Evolutionary conservation across 2,329 filamentous ascomycete genomes (phyloP).

Genomic region (Pseudocercospora fuligena): DNA sequence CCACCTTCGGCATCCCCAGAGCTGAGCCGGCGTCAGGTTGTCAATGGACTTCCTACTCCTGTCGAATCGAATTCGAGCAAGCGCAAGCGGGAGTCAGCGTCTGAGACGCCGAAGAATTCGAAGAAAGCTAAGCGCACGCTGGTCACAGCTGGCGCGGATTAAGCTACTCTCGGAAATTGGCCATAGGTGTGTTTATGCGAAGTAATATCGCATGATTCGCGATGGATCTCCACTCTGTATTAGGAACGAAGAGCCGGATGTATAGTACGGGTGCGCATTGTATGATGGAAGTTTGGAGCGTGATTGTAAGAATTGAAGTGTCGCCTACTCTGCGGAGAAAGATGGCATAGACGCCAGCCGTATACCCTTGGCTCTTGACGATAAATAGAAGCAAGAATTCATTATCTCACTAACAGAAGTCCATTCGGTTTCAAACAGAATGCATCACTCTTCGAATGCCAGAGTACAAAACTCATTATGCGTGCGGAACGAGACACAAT

Average conservation of each 20-base stretch:
- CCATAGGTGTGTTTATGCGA: neutral
- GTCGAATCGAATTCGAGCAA: conserved; percentile 21
- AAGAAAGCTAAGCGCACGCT: conserved; percentile 16
- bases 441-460: too few species aligned
- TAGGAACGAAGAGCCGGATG: neutral
- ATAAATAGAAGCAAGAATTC: neutral
- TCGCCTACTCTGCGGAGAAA: neutral
- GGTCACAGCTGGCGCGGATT: conserved; percentile 6
- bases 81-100: conserved; percentile 32
- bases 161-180: neutral
- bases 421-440: too few species aligned
- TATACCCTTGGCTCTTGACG: neutral
- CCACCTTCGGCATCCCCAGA: conserved; percentile 39
- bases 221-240: conserved; percentile 11
- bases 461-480: too few species aligned
- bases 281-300: neutral
- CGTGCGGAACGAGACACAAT: too few species aligned
- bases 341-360: neutral
- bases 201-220: neutral
- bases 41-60: conserved; percentile 19
- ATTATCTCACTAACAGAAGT: neutral
- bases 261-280: neutral
- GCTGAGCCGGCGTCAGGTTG: conserved; percentile 30
- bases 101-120: conserved; percentile 19
- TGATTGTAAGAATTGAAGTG: neutral